Evolutionary conservation across 306 rosid genomes (phyloP).

Genomic region (Begonia masoniana): DNA sequence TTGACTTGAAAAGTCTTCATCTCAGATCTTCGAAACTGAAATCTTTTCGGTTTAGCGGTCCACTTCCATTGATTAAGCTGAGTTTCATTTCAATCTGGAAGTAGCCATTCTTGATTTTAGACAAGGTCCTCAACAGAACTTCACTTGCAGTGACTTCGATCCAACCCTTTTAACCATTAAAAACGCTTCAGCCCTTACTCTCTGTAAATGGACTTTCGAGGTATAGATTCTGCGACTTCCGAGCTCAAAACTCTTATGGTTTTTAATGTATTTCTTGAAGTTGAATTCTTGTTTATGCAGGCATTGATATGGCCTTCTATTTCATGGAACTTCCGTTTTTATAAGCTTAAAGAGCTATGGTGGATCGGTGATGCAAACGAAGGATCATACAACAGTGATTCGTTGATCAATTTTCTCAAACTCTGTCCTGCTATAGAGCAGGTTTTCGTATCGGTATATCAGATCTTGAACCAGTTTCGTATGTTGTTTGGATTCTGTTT

Average conservation of each 20-base stretch:
- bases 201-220: slow-evolving; percentile 67
- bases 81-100: slow-evolving; percentile 50
- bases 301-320: slow-evolving; percentile 61
- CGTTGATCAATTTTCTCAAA: slow-evolving; percentile 35
- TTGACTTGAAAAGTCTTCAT: slow-evolving; percentile 29
- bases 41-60: slow-evolving; percentile 37
- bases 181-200: slow-evolving; percentile 46
- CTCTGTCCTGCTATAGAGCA: slow-evolving; percentile 53
- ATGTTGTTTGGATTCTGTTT: background rate
- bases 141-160: slow-evolving; percentile 42
- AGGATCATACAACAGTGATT: slow-evolving; percentile 21
- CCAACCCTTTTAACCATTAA: slow-evolving; percentile 54
- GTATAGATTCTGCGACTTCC: slow-evolving; percentile 16
- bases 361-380: slow-evolving; percentile 46
- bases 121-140: slow-evolving; percentile 25
- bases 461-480: background rate
- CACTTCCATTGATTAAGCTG: slow-evolving; percentile 39
- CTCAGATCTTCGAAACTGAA: slow-evolving; percentile 40
- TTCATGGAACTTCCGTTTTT: slow-evolving; percentile 45
- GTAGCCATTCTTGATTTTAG: slow-evolving; percentile 69
- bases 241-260: background rate
- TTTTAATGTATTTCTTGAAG: background rate
- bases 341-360: slow-evolving; percentile 49
- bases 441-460: slow-evolving; percentile 35
- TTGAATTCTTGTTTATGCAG: slow-evolving; percentile 21